phyloP scores from a whole-genome alignment of 2,329 filamentous ascomycete species.

The Alternaria gaisen region DNA sequence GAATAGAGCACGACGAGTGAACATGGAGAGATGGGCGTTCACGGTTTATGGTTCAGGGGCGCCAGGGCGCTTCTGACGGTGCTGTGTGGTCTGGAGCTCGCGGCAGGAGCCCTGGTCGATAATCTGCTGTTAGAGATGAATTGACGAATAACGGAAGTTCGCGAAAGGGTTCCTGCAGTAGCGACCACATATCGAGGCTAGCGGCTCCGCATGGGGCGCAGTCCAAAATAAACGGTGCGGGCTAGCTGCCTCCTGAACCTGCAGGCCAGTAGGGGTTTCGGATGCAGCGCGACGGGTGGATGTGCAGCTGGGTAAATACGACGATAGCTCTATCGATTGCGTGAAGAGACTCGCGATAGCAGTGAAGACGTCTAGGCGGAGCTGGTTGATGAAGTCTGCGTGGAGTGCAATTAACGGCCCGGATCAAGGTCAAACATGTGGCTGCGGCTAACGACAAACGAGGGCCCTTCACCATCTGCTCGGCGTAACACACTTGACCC shows the following conservation, averaged over 20 bases:
- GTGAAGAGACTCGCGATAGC: not conserved
- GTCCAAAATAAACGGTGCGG: slow-evolving; percentile 35
- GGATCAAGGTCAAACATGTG: slow-evolving; percentile 38
- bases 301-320: slow-evolving; percentile 21
- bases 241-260: slow-evolving; percentile 28
- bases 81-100: slow-evolving; percentile 25
- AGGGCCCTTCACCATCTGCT: slow-evolving; percentile 20
- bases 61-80: slow-evolving; percentile 27
- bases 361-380: not conserved
- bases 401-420: slow-evolving; percentile 21
- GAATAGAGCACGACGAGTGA: slow-evolving; percentile 1
- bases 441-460: slow-evolving; percentile 25
- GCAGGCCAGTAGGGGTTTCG: slow-evolving; percentile 10
- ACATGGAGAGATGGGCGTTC: not conserved
- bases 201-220: slow-evolving; percentile 14
- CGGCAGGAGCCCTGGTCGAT: slow-evolving; percentile 23
- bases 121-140: slow-evolving; percentile 22
- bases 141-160: slow-evolving; percentile 29
- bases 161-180: slow-evolving; percentile 36
- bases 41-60: slow-evolving; percentile 29
- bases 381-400: not conserved
- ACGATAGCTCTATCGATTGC: slow-evolving; percentile 18
- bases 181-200: slow-evolving; percentile 9
- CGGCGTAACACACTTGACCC: slow-evolving; percentile 29
- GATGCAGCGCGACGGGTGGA: slow-evolving; percentile 16